These are phyloP conservation scores for Claviceps purpurea DNA, from an alignment of 2,329 filamentous ascomycete species.

Conservation along the genomic window DNA sequence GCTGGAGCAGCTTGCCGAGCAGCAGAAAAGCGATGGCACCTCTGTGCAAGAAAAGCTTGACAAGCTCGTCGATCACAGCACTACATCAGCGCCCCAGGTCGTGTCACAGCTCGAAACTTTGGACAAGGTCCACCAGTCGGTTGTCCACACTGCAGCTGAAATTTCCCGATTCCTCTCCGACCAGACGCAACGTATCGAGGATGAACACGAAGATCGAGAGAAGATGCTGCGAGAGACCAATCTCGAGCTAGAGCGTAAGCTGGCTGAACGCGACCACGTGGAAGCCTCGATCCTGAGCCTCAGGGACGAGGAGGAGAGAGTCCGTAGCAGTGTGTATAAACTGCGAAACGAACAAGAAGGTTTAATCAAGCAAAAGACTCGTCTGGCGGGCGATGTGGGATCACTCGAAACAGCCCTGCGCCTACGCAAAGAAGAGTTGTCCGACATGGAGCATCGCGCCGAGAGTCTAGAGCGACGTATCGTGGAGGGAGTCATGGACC, in stretches of 20 bases:
- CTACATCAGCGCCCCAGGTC: slow-evolving; percentile 49
- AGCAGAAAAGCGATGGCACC: slow-evolving; percentile 15
- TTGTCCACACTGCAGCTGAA: slow-evolving; percentile 71
- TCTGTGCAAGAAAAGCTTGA: slow-evolving; percentile 26
- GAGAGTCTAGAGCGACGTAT: slow-evolving; percentile 85
- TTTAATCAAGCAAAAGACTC: slow-evolving; percentile 63
- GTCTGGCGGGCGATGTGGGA: slow-evolving; percentile 73
- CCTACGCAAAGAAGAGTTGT: slow-evolving; percentile 80
- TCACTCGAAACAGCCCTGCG: slow-evolving; percentile 82
- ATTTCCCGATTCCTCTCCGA: slow-evolving; percentile 68
- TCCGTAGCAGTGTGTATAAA: slow-evolving; percentile 41
- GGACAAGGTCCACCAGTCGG: slow-evolving; percentile 78
- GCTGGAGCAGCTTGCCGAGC: slow-evolving; percentile 28
- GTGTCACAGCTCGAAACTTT: slow-evolving; percentile 67
- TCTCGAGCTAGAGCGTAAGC: slow-evolving; percentile 65
- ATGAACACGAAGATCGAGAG: slow-evolving; percentile 68
- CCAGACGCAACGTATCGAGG: slow-evolving; percentile 60
- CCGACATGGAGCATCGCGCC: slow-evolving; percentile 79
- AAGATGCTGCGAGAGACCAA: slow-evolving; percentile 68
- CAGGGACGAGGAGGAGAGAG: slow-evolving; percentile 37
- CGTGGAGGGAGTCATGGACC: slow-evolving; percentile 88
- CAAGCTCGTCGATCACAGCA: slow-evolving; percentile 46
- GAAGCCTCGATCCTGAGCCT: slow-evolving; percentile 40
- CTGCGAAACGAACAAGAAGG: slow-evolving; percentile 61
- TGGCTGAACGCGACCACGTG: slow-evolving; percentile 50